Conservation (phyloP, 2,329 filamentous ascomycete species). For the Sordariomycetes sp. region DNA sequence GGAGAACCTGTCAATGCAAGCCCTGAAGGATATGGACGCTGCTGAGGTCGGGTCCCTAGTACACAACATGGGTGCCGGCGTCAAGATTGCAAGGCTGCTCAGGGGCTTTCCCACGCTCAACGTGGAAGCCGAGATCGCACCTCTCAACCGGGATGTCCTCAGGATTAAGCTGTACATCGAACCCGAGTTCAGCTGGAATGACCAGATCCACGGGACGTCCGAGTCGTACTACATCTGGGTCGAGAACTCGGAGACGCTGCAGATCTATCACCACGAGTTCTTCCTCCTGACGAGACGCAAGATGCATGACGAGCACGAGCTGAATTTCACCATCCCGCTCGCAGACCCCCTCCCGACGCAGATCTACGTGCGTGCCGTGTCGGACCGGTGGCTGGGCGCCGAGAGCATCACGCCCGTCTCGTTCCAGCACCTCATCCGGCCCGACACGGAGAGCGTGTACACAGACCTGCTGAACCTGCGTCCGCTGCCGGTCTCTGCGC, state of each 20-base stretch:
- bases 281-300: constrained; percentile 88
- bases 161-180: constrained; percentile 80
- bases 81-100: constrained; percentile 68
- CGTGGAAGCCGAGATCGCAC: constrained; percentile 89
- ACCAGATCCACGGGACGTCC: constrained; percentile 82
- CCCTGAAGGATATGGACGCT: constrained; percentile 83
- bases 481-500: constrained; percentile 72
- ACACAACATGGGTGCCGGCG: constrained; percentile 81
- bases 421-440: constrained; percentile 94
- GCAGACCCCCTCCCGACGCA: constrained; percentile 89
- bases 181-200: constrained; percentile 91
- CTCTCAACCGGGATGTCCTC: constrained; percentile 86
- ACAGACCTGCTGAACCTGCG: constrained; percentile 89
- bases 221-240: constrained; percentile 99
- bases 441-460: constrained; percentile 95
- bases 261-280: constrained; percentile 96
- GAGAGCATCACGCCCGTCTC: constrained; percentile 93
- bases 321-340: constrained; percentile 94
- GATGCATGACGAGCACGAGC: constrained; percentile 89
- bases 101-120: constrained; percentile 87
- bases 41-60: constrained; percentile 85
- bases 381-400: constrained; percentile 91
- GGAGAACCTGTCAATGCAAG: constrained; percentile 64
- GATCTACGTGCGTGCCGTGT: constrained; percentile 90
- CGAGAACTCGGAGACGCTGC: constrained; percentile 92